Evolutionary conservation across 176 grass and related monocot species (phyloP), one percentile per base, ranked within the genome.

Genomic region (Bromus sterilis): DNA sequence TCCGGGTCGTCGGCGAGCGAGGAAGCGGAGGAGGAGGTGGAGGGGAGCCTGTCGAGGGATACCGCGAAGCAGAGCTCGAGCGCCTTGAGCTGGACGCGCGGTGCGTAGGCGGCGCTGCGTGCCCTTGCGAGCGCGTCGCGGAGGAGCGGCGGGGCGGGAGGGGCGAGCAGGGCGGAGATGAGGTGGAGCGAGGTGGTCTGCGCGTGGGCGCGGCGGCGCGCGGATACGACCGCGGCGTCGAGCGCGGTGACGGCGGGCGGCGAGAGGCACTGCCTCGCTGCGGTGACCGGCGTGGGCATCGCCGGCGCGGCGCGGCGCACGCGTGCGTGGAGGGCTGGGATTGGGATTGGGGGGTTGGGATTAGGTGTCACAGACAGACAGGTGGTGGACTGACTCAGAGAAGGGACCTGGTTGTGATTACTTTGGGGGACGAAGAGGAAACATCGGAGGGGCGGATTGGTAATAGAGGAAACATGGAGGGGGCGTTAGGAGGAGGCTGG

Each of bases 111-210:
- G 41, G 88, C 78, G 83, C 92, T 91, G 53, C 88, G 78, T 1
- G 92, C 83, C 36, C 88, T 75, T 0, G 88, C 73, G 9, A 94
- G 88, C 2, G 92, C 92, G 71, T 94, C 89, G 9, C 88, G 88
- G 34, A 94, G 87, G 46, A 93, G 76, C n/a, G 78, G 63, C 32
- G 64, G 62, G 30, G 78, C 43, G 24, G 88, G 33, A 2, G 74
- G 73, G 1, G 80, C 28, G 60, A 94, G 88, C 21, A 94, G 85
- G 31, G 88, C 78, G 79, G 85, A 94, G 26, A 94, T 89, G 63
- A 94, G 77, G 59, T 94, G 91, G 64, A 94, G 88, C 21, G 91
- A 94, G 44, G 86, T 91, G 10, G 92, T 94, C 79, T 94, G 88
- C 6, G 83, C 86, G 43, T 94, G 92, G 23, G 78, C 62, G 48